These are phyloP conservation scores for Elaeagnus macrophylla DNA, from an alignment of 306 rosid species.

Conservation along the genomic window DNA sequence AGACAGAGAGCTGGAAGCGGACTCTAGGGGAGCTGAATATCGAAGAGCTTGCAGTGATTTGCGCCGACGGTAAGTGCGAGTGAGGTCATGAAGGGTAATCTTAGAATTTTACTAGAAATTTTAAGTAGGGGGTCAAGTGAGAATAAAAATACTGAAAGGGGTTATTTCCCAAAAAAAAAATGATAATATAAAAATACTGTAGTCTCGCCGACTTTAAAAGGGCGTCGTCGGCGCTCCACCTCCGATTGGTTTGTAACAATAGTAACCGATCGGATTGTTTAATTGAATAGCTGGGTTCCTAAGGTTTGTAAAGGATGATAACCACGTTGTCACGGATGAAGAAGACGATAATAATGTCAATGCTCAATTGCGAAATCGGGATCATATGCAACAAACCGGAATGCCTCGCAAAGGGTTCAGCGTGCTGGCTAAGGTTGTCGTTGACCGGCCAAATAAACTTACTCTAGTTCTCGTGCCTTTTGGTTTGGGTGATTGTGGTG, in stretches of 20 bases:
- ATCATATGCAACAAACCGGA: conserved; percentile 38
- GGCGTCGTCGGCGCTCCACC: conserved; percentile 1
- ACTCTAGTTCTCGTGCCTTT: conserved; percentile 56
- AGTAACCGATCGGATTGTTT: conserved; percentile 37
- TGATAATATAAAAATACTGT: not conserved
- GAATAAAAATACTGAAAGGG: too few relatives aligned
- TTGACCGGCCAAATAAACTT: conserved; percentile 43
- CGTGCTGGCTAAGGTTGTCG: conserved; percentile 58
- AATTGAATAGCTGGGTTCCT: conserved; percentile 41
- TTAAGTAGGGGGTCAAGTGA: too few relatives aligned
- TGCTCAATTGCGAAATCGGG: conserved; percentile 21
- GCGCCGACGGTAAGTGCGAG: too few relatives aligned
- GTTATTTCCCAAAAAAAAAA: not conserved
- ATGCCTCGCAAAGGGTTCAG: conserved; percentile 61
- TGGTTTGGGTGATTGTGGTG: conserved; percentile 60
- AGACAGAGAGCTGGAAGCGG: too few relatives aligned
- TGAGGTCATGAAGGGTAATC: too few relatives aligned
- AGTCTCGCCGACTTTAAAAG: not conserved
- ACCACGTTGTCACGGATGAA: conserved; percentile 37
- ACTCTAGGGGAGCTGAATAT: too few relatives aligned
- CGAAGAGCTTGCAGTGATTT: too few relatives aligned
- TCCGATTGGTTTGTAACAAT: not conserved
- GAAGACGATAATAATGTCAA: conserved; percentile 21
- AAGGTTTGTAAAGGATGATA: conserved; percentile 57
- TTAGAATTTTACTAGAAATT: too few relatives aligned